Evolutionary conservation across 2,329 filamentous ascomycete species (phyloP), one percentile per base, ranked within the genome.

Genomic region (Macrophomina tecta): DNA sequence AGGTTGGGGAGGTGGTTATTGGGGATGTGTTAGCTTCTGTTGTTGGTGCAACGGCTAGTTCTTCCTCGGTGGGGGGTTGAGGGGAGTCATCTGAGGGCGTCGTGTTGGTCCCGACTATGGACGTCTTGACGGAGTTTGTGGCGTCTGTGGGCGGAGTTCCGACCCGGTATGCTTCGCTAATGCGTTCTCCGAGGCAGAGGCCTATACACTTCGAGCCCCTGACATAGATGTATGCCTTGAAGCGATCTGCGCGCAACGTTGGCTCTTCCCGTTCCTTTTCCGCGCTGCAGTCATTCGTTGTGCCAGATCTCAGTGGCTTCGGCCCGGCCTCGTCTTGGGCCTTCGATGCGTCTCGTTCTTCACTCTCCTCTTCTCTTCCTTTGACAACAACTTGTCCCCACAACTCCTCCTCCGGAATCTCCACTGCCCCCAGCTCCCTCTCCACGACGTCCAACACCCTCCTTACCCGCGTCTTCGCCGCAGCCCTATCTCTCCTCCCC

Each of bases 161-260:
- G 32, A 90, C 86, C 28, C 77, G 76, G 68, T 82, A 82, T 7
- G 86, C 87, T 70, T 86, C 82, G 73, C 79, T 81, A 69, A 90
- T 90, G 62, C 84, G 82, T 77, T 91, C 87, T 8, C 83, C 85
- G 34, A 91, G 79, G 73, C 87, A 86, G 18, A 87, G 79, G 2
- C 87, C 89, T 8, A 90, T 81, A 71, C 88, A 90, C 69, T 86
- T 89, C 60, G 83, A 83, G 45, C 85, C 84, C 67, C 83, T 83
- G 67, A 90, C 80, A 72, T 90, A 89, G 34, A 91, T 71, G 71
- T 88, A 90, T 11, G 85, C 82, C 71, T 86, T 88, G 76, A 85
- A 90, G 60, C 84, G 81, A 75, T 85, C 77, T 3, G 64, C 80
- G 76, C 70, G 45, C 58, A 38, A 18, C 45, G 38, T 28, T n/a